These are phyloP conservation scores for Penicillium digitatum DNA, from an alignment of 2,329 filamentous ascomycete genomes.

Conservation along the genomic window DNA sequence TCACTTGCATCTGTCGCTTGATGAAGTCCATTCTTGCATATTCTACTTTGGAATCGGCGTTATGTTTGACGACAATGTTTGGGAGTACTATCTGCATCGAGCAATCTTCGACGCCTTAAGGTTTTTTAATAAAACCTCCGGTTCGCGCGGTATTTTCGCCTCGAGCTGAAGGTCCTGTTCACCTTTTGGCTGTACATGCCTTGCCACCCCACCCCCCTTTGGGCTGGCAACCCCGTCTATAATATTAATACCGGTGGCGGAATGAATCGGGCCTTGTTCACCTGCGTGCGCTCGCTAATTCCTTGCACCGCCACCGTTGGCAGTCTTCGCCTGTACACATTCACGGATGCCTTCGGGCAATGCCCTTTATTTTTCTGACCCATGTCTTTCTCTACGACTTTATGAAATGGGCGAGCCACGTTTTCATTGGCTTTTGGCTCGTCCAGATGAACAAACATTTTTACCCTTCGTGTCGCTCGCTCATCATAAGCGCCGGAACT, in stretches of 20 bases:
- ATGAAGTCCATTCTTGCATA: conserved; percentile 29
- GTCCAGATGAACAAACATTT: conserved; percentile 33
- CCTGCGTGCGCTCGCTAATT: conserved; percentile 13
- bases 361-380: conserved; percentile 28
- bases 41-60: conserved; percentile 32
- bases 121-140: conserved; percentile 36
- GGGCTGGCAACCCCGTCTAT: conserved; percentile 31
- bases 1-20: conserved; percentile 22
- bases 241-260: conserved; percentile 40
- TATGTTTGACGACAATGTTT: conserved; percentile 37
- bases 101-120: conserved; percentile 38
- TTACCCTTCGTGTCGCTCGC: conserved; percentile 40
- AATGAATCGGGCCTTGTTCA: conserved; percentile 13
- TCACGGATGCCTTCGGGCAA: conserved; percentile 13
- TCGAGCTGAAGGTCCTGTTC: conserved; percentile 21
- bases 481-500: conserved; percentile 36
- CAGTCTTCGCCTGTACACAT: conserved; percentile 41
- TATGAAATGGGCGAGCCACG: conserved; percentile 29
- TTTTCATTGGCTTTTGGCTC: conserved; percentile 29
- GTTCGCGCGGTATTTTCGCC: conserved; percentile 22
- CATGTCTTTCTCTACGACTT: conserved; percentile 33
- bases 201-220: conserved; percentile 20
- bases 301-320: conserved; percentile 24
- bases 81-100: conserved; percentile 36
- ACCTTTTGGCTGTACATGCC: conserved; percentile 39